A percentile compares a stretch with the other conserved stretches of the same genome.
These are phyloP conservation scores for Fusarium transvaalense DNA, from an alignment of 2,329 filamentous ascomycete genomes.

Conservation along the genomic window DNA sequence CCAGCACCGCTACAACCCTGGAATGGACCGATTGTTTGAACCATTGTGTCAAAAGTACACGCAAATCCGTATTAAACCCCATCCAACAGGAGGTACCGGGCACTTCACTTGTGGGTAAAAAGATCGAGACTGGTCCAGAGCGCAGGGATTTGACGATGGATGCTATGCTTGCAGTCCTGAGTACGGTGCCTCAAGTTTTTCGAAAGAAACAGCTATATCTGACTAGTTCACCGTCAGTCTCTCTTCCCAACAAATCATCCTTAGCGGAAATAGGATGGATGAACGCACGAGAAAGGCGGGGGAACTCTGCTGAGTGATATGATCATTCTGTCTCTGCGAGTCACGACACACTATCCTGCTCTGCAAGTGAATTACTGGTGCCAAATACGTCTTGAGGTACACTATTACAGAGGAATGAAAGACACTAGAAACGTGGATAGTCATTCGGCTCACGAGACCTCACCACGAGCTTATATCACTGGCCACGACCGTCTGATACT, in stretches of 20 bases:
- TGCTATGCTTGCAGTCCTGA: slow-evolving; percentile 1
- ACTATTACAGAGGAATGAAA: background rate
- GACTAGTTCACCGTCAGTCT: slow-evolving; percentile 4
- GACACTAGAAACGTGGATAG: slow-evolving; percentile 1
- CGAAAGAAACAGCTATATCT: background rate
- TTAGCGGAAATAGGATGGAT: background rate
- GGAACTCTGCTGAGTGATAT: slow-evolving; percentile 15
- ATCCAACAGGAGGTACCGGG: background rate
- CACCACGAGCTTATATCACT: slow-evolving; percentile 30
- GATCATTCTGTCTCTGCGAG: slow-evolving; percentile 25
- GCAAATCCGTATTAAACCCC: background rate
- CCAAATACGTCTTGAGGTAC: background rate
- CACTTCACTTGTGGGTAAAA: slow-evolving; percentile 17
- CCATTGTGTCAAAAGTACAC: slow-evolving; percentile 2
- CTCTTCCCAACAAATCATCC: background rate
- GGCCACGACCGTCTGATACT: background rate
- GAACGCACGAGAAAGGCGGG: background rate
- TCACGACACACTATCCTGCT: slow-evolving; percentile 10
- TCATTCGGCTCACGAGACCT: slow-evolving; percentile 27
- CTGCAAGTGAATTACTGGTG: slow-evolving; percentile 1
- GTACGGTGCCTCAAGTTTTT: slow-evolving; percentile 6
- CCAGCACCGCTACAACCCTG: background rate
- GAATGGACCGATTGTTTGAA: slow-evolving; percentile 4
- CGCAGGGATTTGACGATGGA: background rate
- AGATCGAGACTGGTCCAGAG: background rate